Evolutionary conservation across 2,329 filamentous ascomycete genomes (phyloP).

Genomic region (Aspergillus sp.): DNA sequence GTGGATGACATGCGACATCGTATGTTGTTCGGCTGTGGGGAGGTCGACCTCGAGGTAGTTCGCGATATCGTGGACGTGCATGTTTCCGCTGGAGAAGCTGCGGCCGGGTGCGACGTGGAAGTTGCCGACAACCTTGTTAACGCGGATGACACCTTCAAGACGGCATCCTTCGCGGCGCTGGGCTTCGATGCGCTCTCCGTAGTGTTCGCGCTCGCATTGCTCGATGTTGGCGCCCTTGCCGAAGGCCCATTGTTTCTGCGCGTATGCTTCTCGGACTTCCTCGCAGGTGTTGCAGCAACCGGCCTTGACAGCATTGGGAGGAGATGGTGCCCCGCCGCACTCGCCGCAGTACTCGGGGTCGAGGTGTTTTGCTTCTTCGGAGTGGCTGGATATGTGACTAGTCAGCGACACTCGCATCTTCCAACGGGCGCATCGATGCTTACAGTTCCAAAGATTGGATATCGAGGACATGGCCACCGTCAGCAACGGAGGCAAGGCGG

Average conservation of each 20-base stretch:
- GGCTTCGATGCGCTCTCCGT: conserved; percentile 80
- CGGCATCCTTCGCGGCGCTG: conserved; percentile 92
- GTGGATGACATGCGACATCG: conserved; percentile 87
- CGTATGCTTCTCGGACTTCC: conserved; percentile 94
- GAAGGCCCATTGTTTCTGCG: conserved; percentile 86
- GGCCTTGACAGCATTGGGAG: conserved; percentile 69
- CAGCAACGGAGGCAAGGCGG: conserved; percentile 67
- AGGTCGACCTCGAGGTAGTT: conserved; percentile 75
- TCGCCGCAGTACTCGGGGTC: conserved; percentile 89
- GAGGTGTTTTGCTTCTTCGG: conserved; percentile 71
- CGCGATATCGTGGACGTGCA: conserved; percentile 96
- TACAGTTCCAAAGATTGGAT: conserved; percentile 66
- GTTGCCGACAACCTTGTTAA: conserved; percentile 98
- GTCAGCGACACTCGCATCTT: neutral
- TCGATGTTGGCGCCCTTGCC: conserved; percentile 88
- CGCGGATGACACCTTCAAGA: conserved; percentile 84
- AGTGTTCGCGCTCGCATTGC: conserved; percentile 94
- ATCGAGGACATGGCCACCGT: conserved; percentile 77
- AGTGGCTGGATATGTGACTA: conserved; percentile 52
- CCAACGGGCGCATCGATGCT: conserved; percentile 25
- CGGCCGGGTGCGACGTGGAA: conserved; percentile 97
- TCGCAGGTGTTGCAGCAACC: conserved; percentile 97
- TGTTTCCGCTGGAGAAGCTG: conserved; percentile 92
- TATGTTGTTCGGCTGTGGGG: conserved; percentile 68
- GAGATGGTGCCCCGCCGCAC: conserved; percentile 87